Evolutionary conservation across 179 eudicot genomes (phyloP), one percentile per base, ranked within the genome.

Genomic region (Beta corolliflora): DNA sequence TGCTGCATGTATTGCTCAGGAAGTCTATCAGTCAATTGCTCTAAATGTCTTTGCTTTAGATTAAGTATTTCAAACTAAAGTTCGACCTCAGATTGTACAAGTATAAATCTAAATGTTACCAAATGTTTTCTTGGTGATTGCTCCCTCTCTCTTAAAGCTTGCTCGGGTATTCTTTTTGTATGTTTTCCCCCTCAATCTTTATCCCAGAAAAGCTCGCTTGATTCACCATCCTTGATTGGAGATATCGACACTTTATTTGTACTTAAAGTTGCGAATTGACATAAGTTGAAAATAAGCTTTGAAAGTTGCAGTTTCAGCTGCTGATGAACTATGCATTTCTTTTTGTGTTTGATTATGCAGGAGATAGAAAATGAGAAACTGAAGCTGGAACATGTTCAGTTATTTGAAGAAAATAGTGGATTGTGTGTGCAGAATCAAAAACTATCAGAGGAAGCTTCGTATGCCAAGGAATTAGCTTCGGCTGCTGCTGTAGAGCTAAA

Each of bases 401-500:
- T 91, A 56, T 46, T 85, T 7, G 98, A 97, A 88, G 95, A 95
- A 73, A 95, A 95, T 73, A 92, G 98, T 79, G 98, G 98, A 45
- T 79, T 97, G 77, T 85, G 84, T 18, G 97, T 95, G 50, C 99
- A 95, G 81, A 97, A 95, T 74, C 94, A 90, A 83, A 97, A 95
- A 76, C 63, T 97, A 59, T 89, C 98, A 1, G 99, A 97, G 82
- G 99, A 97, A 90, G 97, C 99, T 75, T 91, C 97, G 21, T 97
- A 95, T 82, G 99, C 99, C 5, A 97, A 92, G 82, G 99, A 97
- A 86, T 87, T 97, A 61, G 99, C 99, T 63, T 92, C 99, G 86
- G 98, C 98, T 84, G 98, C 99, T 9, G 99, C 99, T 56, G 91
- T 92, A 45, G 99, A 95, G 86, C 88, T 97, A 77, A 95, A 95